phyloP scores from a whole-genome alignment of 2,329 filamentous ascomycete genomes.

The Pleomassaria siparia region DNA sequence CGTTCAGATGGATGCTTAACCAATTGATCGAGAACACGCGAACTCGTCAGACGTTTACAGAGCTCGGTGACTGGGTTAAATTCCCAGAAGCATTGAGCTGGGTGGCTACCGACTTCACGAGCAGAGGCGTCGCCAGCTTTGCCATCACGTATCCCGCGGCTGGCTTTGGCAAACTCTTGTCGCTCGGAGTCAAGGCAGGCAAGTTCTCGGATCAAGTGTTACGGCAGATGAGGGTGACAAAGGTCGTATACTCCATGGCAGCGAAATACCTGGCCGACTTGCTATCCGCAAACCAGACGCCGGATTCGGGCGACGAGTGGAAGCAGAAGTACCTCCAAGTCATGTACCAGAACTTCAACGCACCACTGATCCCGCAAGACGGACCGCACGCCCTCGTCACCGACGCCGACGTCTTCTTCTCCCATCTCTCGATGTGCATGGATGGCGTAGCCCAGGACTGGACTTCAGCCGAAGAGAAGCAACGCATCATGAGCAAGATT shows the following conservation, averaged over 20 bases:
- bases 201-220: conserved; percentile 16
- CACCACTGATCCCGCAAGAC: conserved; percentile 22
- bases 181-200: conserved; percentile 20
- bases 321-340: conserved; percentile 27
- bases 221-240: conserved; percentile 16
- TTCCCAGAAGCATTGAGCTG: conserved; percentile 31
- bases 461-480: conserved; percentile 4
- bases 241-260: conserved; percentile 27
- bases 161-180: conserved; percentile 29
- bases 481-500: conserved; percentile 20
- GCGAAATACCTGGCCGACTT: conserved; percentile 28
- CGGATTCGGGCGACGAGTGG: conserved; percentile 14
- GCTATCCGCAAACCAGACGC: conserved; percentile 4
- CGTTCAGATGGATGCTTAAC: conserved; percentile 32
- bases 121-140: conserved; percentile 31
- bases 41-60: conserved; percentile 35
- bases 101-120: conserved; percentile 28
- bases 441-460: neutral
- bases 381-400: conserved; percentile 16
- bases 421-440: conserved; percentile 13
- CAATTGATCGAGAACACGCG: conserved; percentile 29
- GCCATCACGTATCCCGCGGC: conserved; percentile 31
- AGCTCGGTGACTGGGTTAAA: conserved; percentile 30
- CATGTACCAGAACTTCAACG: conserved; percentile 35
- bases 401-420: conserved; percentile 12